Percentiles rank a stretch among this genome's conserved stretches.
phyloP scores from a whole-genome alignment of 1,284 basidiomycete genomes.

The Pseudozyma sp. region DNA sequence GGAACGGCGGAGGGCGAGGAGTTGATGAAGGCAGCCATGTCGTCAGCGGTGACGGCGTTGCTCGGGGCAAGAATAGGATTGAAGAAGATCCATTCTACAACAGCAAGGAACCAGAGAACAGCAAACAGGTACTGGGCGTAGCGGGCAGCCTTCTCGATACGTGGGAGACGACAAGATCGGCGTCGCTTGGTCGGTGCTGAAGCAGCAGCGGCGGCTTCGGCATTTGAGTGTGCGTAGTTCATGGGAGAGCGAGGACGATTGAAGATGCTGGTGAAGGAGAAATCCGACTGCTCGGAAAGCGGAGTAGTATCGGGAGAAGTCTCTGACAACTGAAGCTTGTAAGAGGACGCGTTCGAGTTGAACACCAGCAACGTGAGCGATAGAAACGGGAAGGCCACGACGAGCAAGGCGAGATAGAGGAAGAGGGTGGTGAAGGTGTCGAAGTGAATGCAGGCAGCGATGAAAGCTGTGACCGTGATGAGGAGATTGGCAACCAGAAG shows the following conservation, averaged over 20 bases:
- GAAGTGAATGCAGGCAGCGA: slow-evolving; percentile 39
- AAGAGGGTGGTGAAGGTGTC: slow-evolving; percentile 41
- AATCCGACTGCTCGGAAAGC: slow-evolving; percentile 4
- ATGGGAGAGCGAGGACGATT: background rate
- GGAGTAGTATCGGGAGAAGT: slow-evolving; percentile 8
- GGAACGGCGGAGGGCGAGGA: background rate
- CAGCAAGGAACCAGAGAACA: slow-evolving; percentile 30
- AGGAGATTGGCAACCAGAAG: slow-evolving; percentile 19
- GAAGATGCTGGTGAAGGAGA: slow-evolving; percentile 4
- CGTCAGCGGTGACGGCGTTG: slow-evolving; percentile 3
- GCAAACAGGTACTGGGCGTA: slow-evolving; percentile 23
- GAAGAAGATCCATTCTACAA: slow-evolving; percentile 33
- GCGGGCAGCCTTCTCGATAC: slow-evolving; percentile 9
- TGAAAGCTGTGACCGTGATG: slow-evolving; percentile 19
- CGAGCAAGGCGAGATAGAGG: slow-evolving; percentile 32
- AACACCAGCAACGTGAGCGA: slow-evolving; percentile 20
- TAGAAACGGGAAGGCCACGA: slow-evolving; percentile 33
- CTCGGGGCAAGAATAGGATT: slow-evolving; percentile 6
- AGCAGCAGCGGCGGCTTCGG: background rate
- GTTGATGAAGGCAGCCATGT: slow-evolving; percentile 9
- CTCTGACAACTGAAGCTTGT: slow-evolving; percentile 16
- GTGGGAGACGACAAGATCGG: slow-evolving; percentile 11
- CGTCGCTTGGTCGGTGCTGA: background rate
- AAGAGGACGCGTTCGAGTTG: slow-evolving; percentile 6
- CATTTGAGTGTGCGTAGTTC: background rate